Evolutionary conservation across 2,329 filamentous ascomycete genomes (phyloP).

Genomic region (Sordariomycetes sp.): DNA sequence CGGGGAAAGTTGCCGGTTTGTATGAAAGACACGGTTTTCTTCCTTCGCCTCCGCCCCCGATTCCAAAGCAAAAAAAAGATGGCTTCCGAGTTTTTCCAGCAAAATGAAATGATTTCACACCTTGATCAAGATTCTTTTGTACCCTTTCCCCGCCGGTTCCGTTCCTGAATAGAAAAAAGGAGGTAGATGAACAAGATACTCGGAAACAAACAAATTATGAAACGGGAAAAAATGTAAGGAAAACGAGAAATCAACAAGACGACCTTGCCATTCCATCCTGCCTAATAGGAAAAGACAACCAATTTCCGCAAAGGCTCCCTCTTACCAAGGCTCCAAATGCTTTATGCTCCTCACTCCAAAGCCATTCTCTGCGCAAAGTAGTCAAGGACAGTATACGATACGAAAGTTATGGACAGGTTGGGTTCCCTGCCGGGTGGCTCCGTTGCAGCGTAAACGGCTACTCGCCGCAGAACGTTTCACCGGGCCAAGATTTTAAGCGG

Average conservation of each 20-base stretch:
- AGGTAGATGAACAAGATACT: not conserved
- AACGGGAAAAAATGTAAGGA: conserved; percentile 7
- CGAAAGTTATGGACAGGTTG: not conserved
- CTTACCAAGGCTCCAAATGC: conserved; percentile 5
- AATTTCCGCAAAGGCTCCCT: not conserved
- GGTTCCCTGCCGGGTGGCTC: not conserved
- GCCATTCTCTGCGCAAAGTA: conserved; percentile 2
- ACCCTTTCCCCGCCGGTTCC: not conserved
- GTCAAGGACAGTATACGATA: not conserved
- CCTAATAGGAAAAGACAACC: conserved; percentile 18
- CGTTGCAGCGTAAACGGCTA: not conserved
- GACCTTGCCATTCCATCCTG: conserved; percentile 19
- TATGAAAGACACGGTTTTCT: conserved; percentile 15
- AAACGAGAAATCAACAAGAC: conserved; percentile 9
- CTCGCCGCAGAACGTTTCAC: not conserved
- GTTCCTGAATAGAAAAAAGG: not conserved
- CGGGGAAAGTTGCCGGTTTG: not conserved
- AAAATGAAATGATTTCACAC: conserved; percentile 11
- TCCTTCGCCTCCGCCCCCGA: conserved; percentile 19
- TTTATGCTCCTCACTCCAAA: conserved; percentile 5
- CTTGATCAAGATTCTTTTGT: conserved; percentile 4
- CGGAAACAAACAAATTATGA: not conserved
- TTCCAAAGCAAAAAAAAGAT: not conserved
- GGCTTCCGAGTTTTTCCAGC: not conserved
- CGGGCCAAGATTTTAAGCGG: conserved; percentile 31